phyloP scores from a whole-genome alignment of 352 stramenopile genomes.

The Pythium phragmiticola region DNA sequence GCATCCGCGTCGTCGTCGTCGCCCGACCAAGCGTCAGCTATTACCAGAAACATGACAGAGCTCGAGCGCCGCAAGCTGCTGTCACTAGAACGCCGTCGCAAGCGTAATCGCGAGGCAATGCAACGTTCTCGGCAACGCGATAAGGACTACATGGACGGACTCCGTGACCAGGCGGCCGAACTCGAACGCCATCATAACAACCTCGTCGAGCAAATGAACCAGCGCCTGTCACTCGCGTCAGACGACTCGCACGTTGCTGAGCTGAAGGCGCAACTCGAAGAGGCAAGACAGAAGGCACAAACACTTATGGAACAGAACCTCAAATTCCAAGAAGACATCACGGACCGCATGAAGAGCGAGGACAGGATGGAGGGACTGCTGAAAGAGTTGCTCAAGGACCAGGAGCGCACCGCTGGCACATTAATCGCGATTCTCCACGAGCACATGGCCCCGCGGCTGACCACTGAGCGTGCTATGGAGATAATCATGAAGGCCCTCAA shows the following conservation, averaged over 20 bases:
- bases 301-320: slow-evolving; percentile 46
- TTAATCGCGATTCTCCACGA: slow-evolving; percentile 24
- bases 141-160: slow-evolving; percentile 50
- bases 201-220: slow-evolving; percentile 39
- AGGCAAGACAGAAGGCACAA: slow-evolving; percentile 33
- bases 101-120: slow-evolving; percentile 63
- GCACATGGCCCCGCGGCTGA: slow-evolving; percentile 25
- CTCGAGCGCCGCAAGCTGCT: slow-evolving; percentile 21
- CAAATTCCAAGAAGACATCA: slow-evolving; percentile 44
- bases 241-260: slow-evolving; percentile 19
- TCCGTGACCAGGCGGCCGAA: slow-evolving; percentile 32
- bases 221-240: slow-evolving; percentile 26
- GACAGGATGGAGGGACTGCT: slow-evolving; percentile 59
- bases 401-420: slow-evolving; percentile 13
- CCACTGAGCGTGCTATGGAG: slow-evolving; percentile 32
- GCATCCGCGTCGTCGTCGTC: slow-evolving; percentile 3
- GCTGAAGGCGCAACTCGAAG: slow-evolving; percentile 36
- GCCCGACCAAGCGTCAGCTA: neutral
- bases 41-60: neutral
- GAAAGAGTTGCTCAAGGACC: slow-evolving; percentile 38
- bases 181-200: slow-evolving; percentile 38
- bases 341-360: slow-evolving; percentile 46
- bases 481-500: slow-evolving; percentile 43
- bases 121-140: slow-evolving; percentile 51
- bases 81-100: slow-evolving; percentile 47